Base-by-base conservation (phyloP, 345 rosid genomes). In the Tarenaya hassleriana region DNA sequence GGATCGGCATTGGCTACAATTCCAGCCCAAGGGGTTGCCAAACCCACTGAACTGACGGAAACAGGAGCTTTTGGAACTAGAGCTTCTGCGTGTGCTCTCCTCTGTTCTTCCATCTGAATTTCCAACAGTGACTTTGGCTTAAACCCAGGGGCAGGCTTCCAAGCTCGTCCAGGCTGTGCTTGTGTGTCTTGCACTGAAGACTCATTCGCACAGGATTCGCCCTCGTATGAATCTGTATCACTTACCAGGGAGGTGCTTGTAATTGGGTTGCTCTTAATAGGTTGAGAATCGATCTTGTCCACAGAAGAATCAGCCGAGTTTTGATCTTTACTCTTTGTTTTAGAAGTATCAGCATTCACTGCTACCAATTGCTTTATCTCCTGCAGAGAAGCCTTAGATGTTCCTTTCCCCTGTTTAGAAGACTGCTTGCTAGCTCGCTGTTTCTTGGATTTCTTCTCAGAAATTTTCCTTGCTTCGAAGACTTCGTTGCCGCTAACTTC, bases 111-210 rank as follows among this genome's bases (percentile, higher is more conserved):
- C 78, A 73, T 76, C 66, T 94, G 99, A 73, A 94, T 94, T 74
- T 94, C 99, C 72, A 94, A 67, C 60, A 94, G 67, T 21, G 99
- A 88, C 77, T 81, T 94, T 10, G 95, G 78, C 74, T 78, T 94
- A 75, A 83, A 78, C 66, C 97, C 95, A 42, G 94, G 95, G 64
- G 99, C 95, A 78, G 91, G 87, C 74, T 82, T 88, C 99, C 99
- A 94, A 50, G 91, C 95, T 47, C 85, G 78, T 24, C 62, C 74
- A 1, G 76, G 53, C 48, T 65, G 73, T 18, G 69, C 39, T 50
- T 62, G 72, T 47, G 67, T n/a, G 53, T 39, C 68, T 49, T 56
- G 78, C 51, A 34, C 47, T 12, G 74, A 47, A 55, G 76, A 51
- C 29, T 81, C 88, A 63, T 47, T 61, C 62, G 37, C 45, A 37